Evolutionary conservation across 1,139 yeast species (phyloP), one percentile per base, ranked within the genome.

Genomic region (Saccharomyces hybrid): DNA sequence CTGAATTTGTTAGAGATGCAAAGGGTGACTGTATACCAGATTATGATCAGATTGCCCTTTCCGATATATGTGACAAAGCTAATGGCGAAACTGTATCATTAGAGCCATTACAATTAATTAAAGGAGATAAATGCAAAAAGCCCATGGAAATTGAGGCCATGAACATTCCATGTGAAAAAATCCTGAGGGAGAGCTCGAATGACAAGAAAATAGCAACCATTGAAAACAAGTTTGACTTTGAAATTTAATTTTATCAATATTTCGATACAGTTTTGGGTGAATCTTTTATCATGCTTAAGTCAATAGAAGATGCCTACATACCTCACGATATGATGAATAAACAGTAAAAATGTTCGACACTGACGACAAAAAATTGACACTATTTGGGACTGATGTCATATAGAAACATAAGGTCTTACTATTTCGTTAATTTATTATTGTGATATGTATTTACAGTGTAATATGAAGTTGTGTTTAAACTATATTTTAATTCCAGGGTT

Each of bases 241-340:
- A 58, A 29, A 55, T 68, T 48, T 49, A 38, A 16, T 60, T 63
- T 16, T 69, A 72, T 46, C 71, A 73, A 56, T 75, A 76, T 46
- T 66, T 67, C 49, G 68, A 70, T 38, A 69, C 23, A 6, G 68
- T 62, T 26, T 70, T 68, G 11, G 89, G 86, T 57, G 96, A 91
- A 66, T 86, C 96, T 11, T 70, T 93, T 14, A 64, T 93, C 23
- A 71, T 87, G 13, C 76, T 79, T 53, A 86, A 93, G 0, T 69
- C 72, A 26, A 71, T 75, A 34, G 76, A 79, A 41, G 71, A 75
- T 8, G 76, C 83, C 1, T 84, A 72, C 62, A 77, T 88, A 13
- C 86, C 97, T 0, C 86, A 83, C 64, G 23, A 23, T 84, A 90
- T 70, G 95, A 93, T 49, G 98, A 98, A 23, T 67, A 74, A 3